Evolutionary conservation across 1,284 basidiomycete species (phyloP), one percentile per base, ranked within the genome.

Genomic region (Ustilago loliicola): DNA sequence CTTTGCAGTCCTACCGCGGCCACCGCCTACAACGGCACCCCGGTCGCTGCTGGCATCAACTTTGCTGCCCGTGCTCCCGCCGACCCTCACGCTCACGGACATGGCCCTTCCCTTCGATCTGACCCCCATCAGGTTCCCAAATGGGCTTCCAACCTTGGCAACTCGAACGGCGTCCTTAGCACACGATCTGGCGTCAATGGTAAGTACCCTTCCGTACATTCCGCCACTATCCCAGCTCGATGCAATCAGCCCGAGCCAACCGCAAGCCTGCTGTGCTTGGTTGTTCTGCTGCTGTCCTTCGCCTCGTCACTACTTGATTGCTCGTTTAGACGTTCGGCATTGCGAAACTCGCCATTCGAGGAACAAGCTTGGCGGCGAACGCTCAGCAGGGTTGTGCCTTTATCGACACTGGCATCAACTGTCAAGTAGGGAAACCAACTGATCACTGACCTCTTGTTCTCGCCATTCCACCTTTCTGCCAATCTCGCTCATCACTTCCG

Each of bases 11-110:
- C 80, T 34, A 80, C 80, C 57, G 72, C 78, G 48, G 71, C 75
- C 51, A 74, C 78, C 42, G 70, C 78, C 51, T 70, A 65, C 70
- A 75, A 72, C 75, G 80, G 80, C 52, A 77, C 71, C 30, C 80
- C 80, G 55, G 58, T 80, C 45, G 78, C 78, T 66, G 61, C 67
- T 65, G 71, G 68, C 69, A 75, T 79, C 74, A 83, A 82, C 82
- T 68, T 80, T 56, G 65, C 70, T 62, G 82, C 60, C 15, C 80
- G 82, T 27, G 82, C 82, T 54, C 80, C 80, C 40, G 77, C 66
- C 63, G 82, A 82, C 69, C 75, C 77, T 17, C 79, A 77, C 63
- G 69, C 72, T 67, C 67, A 80, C 65, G 75, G 74, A 61, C 72
- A 78, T 63, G 72, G 75, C 58, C 69, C 76, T 66, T 73, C 72